Evolutionary conservation across 1,139 yeast species (phyloP).

Genomic region (Yamadazyma friedrichii): DNA sequence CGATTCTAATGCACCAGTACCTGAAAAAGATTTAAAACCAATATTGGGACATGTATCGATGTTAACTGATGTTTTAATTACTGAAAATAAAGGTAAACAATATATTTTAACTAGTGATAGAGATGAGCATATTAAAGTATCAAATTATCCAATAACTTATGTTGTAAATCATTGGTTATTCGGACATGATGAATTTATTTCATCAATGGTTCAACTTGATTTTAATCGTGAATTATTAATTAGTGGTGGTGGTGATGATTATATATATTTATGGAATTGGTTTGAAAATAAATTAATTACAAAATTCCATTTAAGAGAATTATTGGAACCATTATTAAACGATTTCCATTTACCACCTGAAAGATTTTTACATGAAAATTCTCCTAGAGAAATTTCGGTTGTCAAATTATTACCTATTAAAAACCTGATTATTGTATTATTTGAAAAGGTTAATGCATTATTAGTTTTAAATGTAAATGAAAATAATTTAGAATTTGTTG

Average conservation of each 20-base stretch:
- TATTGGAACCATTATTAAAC: conserved; percentile 49
- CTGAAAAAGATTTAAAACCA: conserved; percentile 54
- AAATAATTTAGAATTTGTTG: conserved; percentile 22
- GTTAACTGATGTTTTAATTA: conserved; percentile 69
- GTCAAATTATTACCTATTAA: conserved; percentile 40
- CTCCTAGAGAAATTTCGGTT: conserved; percentile 54
- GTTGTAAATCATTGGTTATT: conserved; percentile 81
- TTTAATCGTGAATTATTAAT: conserved; percentile 50
- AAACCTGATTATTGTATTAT: conserved; percentile 42
- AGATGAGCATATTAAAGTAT: conserved; percentile 93
- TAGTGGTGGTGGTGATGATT: conserved; percentile 91
- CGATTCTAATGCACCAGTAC: conserved; percentile 24
- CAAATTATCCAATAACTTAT: conserved; percentile 75
- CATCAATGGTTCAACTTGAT: conserved; percentile 54
- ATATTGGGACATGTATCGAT: conserved; percentile 94
- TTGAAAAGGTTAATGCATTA: conserved; percentile 57
- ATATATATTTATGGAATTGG: conserved; percentile 82
- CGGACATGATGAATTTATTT: conserved; percentile 84
- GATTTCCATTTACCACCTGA: conserved; percentile 67
- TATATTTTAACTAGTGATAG: conserved; percentile 82
- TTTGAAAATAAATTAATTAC: conserved; percentile 42
- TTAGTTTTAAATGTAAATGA: conserved; percentile 38
- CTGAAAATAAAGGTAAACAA: conserved; percentile 45
- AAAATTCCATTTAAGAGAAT: conserved; percentile 48
- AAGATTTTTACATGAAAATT: conserved; percentile 57